Base-by-base conservation (phyloP, 306 rosid species). In the Pterocarpus macrocarpus region DNA sequence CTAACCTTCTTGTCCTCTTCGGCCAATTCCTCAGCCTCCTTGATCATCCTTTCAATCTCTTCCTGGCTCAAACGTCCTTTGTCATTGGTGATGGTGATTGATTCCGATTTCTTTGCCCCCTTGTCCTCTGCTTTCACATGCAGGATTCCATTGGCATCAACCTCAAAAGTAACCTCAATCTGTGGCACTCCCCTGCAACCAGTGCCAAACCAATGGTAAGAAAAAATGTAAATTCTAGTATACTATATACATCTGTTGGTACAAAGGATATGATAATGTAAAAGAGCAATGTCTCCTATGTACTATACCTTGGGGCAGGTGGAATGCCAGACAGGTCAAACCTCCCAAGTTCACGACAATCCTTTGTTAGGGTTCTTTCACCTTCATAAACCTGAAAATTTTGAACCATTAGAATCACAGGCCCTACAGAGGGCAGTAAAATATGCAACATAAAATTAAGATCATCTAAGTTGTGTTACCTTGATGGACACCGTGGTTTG, bases 1-100 rank as follows among this genome's bases (percentile, higher is more conserved):
- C 64, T 88, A 30, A 83, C 67, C 44, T 75, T 79, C 63, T 74
- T 86, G 69, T 87, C 94, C 43, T 90, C 92, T 59, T 88, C 90
- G 0, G 90, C 88, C 7, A 88, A 83, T 77, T 90, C 92, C 63
- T 88, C 92, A 2, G 90, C 94, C 61, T 90, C 94, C 78, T 73
- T 78, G 14, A 90, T 88, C 94, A 86, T 88, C 17, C 73, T 80
- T 2, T 90, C 88, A 7, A 88, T 87, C 83, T 88, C 94, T 53
- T 86, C 90, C 62, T 83, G 83, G 82, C 89, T 88, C n/a, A 90
- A 84, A 47, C 88, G 86, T 39, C 94, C 94, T 72, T 87, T 90
- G n/a, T 88, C 88, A 28, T 90, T 84, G 0, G 88, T 83, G 66
- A 90, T 90, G 8, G 87, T 90, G 61, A 90, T 85, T 34, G 88